Conservation (phyloP, 228 moss, liverwort and hornwort species). For the Sphagnum fallax region DNA sequence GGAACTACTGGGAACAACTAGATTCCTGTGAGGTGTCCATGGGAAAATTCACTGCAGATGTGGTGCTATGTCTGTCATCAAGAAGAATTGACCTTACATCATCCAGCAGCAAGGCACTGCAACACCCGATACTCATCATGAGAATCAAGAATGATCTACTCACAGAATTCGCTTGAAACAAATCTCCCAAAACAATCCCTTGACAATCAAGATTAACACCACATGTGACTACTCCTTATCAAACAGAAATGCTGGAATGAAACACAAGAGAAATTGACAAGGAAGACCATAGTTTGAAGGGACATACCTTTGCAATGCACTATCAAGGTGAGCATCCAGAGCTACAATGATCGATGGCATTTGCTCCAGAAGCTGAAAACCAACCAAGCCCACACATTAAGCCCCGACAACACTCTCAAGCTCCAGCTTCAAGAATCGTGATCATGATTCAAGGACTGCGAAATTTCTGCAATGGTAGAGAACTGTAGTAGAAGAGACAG, state of each 20-base stretch:
- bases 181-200: no score
- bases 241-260: neutral
- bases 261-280: neutral
- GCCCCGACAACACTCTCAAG: no score
- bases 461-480: no score
- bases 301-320: conserved; percentile 51
- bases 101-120: conserved; percentile 50
- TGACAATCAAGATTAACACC: no score
- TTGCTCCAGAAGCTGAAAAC: conserved; percentile 74
- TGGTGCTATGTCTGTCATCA: conserved; percentile 21
- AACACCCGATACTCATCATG: neutral
- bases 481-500: no score
- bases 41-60: conserved; percentile 13
- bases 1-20: conserved; percentile 18
- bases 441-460: no score
- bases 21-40: conserved; percentile 15
- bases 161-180: no score
- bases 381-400: conserved; percentile 7
- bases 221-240: neutral
- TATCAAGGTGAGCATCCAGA: conserved; percentile 68
- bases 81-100: conserved; percentile 42
- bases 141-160: neutral
- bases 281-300: neutral
- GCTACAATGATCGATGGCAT: conserved; percentile 82
- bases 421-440: no score